Evolutionary conservation across 768 basidiomycete species (phyloP), one percentile per base, ranked within the genome.

Genomic region (Lactifluus piperatus): DNA sequence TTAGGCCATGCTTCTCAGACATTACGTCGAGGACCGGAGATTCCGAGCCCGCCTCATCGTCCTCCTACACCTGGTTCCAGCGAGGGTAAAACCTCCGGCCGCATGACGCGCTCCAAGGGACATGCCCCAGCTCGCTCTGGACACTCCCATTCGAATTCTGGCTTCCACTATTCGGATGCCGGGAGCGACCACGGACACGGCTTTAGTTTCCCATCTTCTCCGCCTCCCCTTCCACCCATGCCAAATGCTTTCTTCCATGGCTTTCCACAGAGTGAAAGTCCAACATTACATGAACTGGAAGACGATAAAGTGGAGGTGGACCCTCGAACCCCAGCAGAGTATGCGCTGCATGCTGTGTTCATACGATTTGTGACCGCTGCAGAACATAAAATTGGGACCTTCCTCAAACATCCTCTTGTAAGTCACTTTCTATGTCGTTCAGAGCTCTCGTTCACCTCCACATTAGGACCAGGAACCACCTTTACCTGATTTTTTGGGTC

Each of bases 341-440:
- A 88, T 65, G 93, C 93, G 2, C 73, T 94, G 13, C 89, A 91
- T 67, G 89, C 91, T 0, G 80, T 94, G 6, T 93, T 94, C 69
- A 88, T 91, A 43, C 84, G 88, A 3, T 94, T 94, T 65, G 89
- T 88, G 9, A 80, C 85, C 0, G 75, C 81, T 5, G 88, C 90
- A 1, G 91, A 95, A 71, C 75, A 74, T 29, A 91, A 91, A 66
- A 86, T 94, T n/a, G 81, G 86, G 11, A 69, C 72, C 3, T 91
- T 92, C 67, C 75, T 94, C 55, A 80, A 79, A 10, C 79, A 85
- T 59, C 77, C 79, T 43, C 69, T 86, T 64, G 91, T 92, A 65
- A 65, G 87, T 71, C 22, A 24, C 18, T 27, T 54, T 49, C 9
- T 16, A 24, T 18, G 20, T 37, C 9, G 26, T 51, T 54, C 18